Evolutionary conservation across 139 green algal species (phyloP), one percentile per base, ranked within the genome.

Genomic region (Spirogloea muscicola): DNA sequence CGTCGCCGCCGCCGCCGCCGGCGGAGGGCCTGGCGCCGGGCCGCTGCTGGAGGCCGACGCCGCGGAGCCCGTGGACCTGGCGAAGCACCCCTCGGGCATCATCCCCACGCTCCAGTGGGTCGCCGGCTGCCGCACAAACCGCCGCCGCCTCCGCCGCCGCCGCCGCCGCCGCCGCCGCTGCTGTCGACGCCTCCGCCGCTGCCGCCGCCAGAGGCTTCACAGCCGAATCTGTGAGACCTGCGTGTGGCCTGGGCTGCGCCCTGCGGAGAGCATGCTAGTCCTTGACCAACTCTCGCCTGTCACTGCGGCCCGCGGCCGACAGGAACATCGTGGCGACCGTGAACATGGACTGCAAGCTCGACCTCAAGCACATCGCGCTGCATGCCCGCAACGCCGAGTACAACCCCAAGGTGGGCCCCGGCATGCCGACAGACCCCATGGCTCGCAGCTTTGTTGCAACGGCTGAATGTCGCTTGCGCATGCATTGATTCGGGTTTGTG

Each of bases 321-420:
- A 87, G 82, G 61, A 88, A 88, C 58, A 84, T 88, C 49, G 94
- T 99, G 25, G 88, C 94, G 13, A 98, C 94, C 0, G 90, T 96
- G 25, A 96, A 98, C 76, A 85, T 99, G 67, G 91, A 87, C 66
- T 95, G 88, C 58, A 89, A 88, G 72, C 84, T 99, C 58, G 94
- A 98, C 81, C 81, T 99, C 33, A 96, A 98, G 69, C 82, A 89
- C 36, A 98, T 99, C 52, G 94, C 94, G 25, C 87, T 96, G 70
- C 83, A 94, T n/a, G 94, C 94, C 0, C 79, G 94, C 3, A 99
- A 99, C 49, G 94, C 94, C 1, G 94, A 99, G 72, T 99, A 98
- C 84, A 98, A 99, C 77, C 94, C 94, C 27, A 99, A 97, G 89
- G 90, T 93, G 58, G 10, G 49, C 4, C 0, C 36, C 33, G 27